Evolutionary conservation across 495 filamentous ascomycete species (phyloP), one percentile per base, ranked within the genome.

Genomic region (Aspergillus homomorphus): DNA sequence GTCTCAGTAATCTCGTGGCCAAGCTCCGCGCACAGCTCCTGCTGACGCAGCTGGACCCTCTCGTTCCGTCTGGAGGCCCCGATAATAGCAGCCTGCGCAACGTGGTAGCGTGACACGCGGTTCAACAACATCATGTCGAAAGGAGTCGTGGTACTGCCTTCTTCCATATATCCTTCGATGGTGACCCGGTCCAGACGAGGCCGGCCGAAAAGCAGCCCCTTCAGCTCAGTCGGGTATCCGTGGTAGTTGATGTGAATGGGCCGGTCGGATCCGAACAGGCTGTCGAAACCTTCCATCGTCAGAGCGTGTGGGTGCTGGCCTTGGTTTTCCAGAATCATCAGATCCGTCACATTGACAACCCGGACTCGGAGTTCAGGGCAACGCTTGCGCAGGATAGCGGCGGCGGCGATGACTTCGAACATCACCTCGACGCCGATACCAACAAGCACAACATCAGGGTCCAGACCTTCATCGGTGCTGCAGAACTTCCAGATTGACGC

Each of bases 111-210:
- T 5, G 79, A 85, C 12, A 86, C 83, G 16, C 76, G 61, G 56
- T 90, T 91, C 41, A 80, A 65, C 12, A 89, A 69, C 85, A 89
- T 84, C 87, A 89, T 90, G 56, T 89, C 84, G 61, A 89, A 88
- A 5, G 86, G 87, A 10, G 85, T 90, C 0, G 87, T 90, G 0
- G 86, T 90, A 53, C 76, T 83, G 4, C 88, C 88, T 65, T 90
- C 87, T 66, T 90, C 88, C 0, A 74, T 75, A 62, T 91, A 91
- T 4, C 83, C 84, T n/a, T 72, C 77, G 30, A 90, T 80, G 3
- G 63, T 78, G 45, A 87, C 77, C 6, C 84, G 73, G 12, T 80
- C 73, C 7, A 82, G 58, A 19, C 68, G 62, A 0, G 72, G 72
- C 1, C 86, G 76, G 1, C 85, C 84, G 66, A 89, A 89, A 1